Conservation (phyloP, 2,329 filamentous ascomycete genomes). For the Exutisphaerella laricina region DNA sequence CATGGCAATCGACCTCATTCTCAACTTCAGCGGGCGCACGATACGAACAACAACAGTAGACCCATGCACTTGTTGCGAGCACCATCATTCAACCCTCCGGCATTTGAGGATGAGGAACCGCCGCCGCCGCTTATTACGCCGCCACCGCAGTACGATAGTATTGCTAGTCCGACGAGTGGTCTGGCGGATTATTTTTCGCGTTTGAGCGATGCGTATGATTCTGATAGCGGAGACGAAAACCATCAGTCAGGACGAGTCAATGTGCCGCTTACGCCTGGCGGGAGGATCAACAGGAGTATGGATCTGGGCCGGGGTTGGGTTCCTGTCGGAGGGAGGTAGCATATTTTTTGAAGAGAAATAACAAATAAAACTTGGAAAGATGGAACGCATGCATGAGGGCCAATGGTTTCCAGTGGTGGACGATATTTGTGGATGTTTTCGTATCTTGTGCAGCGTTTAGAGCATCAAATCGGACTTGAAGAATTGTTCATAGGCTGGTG, state of each 20-base stretch:
- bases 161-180: slow-evolving; percentile 64
- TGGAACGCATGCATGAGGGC: no score
- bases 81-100: slow-evolving; percentile 82
- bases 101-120: slow-evolving; percentile 75
- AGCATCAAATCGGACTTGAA: no score
- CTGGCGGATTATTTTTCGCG: slow-evolving; percentile 84
- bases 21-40: slow-evolving; percentile 21
- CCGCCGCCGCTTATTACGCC: slow-evolving; percentile 71
- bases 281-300: slow-evolving; percentile 58
- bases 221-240: slow-evolving; percentile 35
- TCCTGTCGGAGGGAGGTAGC: slow-evolving; percentile 19
- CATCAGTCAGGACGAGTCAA: slow-evolving; percentile 41
- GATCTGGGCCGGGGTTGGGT: slow-evolving; percentile 51
- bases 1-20: slow-evolving; percentile 29
- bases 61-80: slow-evolving; percentile 80
- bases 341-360: neutral
- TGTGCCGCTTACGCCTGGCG: slow-evolving; percentile 58
- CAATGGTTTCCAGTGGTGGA: no score
- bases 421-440: no score
- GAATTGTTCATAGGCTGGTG: no score
- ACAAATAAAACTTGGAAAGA: no score
- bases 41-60: no score
- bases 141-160: slow-evolving; percentile 76
- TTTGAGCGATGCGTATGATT: slow-evolving; percentile 58
- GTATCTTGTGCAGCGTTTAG: no score